These are phyloP conservation scores for Colletotrichum karsti DNA, from an alignment of 2,329 filamentous ascomycete species.

Conservation along the genomic window DNA sequence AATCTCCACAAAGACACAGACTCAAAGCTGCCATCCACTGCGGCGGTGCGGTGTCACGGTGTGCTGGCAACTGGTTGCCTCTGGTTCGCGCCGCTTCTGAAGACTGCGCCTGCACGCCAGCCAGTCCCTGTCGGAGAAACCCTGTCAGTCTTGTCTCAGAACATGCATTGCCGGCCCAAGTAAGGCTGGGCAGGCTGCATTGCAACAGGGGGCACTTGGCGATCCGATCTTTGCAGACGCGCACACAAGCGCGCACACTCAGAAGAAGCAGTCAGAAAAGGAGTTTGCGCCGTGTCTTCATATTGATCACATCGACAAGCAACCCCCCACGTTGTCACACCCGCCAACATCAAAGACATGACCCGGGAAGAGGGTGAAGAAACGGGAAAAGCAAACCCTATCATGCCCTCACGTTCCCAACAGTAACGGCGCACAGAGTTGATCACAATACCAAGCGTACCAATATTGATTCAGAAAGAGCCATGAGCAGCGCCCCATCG, in stretches of 20 bases:
- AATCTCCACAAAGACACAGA: neutral
- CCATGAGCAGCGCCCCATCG: neutral
- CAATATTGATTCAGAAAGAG: no score
- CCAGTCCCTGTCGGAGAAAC: neutral
- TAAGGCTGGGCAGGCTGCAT: neutral
- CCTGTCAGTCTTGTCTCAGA: conserved; percentile 19
- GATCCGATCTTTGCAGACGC: neutral
- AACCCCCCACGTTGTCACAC: no score
- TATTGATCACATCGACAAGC: no score
- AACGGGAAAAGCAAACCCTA: no score
- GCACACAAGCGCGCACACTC: neutral
- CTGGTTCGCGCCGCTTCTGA: neutral
- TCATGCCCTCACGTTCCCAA: no score
- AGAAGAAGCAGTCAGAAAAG: neutral
- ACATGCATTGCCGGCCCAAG: conserved; percentile 9
- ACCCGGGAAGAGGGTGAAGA: no score
- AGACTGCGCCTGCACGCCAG: neutral
- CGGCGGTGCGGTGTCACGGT: neutral
- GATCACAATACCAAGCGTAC: no score
- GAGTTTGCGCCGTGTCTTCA: no score
- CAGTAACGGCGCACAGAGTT: no score
- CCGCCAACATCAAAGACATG: no score
- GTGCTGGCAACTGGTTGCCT: neutral
- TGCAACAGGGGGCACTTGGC: neutral
- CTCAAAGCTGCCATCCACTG: neutral